Conservation (phyloP, 148 eudicot genomes). For the Vaccinium macrocarpon region DNA sequence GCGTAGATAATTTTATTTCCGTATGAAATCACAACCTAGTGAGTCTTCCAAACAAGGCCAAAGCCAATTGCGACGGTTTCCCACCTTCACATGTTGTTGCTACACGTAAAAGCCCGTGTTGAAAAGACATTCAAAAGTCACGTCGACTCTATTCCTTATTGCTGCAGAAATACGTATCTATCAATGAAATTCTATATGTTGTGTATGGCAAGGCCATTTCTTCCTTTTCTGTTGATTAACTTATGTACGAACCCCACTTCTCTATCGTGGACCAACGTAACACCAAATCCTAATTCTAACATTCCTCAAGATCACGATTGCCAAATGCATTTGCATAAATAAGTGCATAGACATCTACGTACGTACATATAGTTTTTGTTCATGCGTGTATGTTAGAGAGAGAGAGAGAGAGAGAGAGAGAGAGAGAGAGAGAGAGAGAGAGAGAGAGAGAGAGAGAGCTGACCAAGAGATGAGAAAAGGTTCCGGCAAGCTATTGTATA, state of each 20-base stretch:
- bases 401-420: no score
- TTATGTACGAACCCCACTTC: not conserved
- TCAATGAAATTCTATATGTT: no score
- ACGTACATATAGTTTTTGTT: no score
- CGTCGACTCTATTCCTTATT: no score
- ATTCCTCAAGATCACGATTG: not conserved
- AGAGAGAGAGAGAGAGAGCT: slow-evolving; percentile 10
- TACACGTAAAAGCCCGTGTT: not conserved
- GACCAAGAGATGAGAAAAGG: slow-evolving; percentile 86
- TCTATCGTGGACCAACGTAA: not conserved
- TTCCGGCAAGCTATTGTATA: slow-evolving; percentile 53
- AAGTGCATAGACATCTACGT: not conserved
- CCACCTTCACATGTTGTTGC: not conserved
- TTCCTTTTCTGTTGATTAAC: not conserved
- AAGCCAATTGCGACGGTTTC: not conserved
- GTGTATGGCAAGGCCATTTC: not conserved
- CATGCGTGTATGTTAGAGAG: no score
- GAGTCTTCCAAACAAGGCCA: not conserved
- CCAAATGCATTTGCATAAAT: not conserved
- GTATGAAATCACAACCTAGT: not conserved
- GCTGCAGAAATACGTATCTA: no score
- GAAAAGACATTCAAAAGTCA: not conserved
- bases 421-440: not conserved
- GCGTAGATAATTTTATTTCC: no score
- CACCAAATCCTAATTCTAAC: not conserved